Percentiles rank a stretch among this genome's conserved stretches.
Evolutionary conservation across 306 rosid species (phyloP).

Genomic region (Arachis hypogaea): DNA sequence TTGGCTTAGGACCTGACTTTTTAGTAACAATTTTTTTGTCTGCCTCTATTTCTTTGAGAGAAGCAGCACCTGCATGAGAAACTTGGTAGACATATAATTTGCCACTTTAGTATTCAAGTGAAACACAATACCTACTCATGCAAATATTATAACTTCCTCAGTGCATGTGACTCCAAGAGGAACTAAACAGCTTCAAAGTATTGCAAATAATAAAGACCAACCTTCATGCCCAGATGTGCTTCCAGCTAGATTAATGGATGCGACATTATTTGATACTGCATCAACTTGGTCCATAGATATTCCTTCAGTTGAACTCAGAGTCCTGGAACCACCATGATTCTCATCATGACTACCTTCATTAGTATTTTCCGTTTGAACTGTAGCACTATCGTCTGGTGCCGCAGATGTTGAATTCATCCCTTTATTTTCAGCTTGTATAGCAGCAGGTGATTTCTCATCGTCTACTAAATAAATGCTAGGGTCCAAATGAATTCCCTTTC

Average conservation of each 20-base stretch:
- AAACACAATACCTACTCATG: constrained; percentile 17
- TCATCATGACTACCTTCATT: constrained; percentile 37
- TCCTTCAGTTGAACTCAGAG: constrained; percentile 45
- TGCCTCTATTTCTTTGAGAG: constrained; percentile 47
- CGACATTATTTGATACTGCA: constrained; percentile 47
- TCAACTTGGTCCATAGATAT: constrained; percentile 48
- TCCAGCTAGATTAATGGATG: constrained; percentile 49
- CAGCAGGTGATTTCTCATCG: constrained; percentile 66
- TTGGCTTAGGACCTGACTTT: constrained; percentile 79
- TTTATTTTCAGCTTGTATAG: constrained; percentile 44
- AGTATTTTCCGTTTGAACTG: constrained; percentile 44
- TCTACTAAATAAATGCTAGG: constrained; percentile 98
- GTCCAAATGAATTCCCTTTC: constrained; percentile 93
- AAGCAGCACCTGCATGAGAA: constrained; percentile 61
- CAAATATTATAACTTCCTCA: constrained; percentile 16
- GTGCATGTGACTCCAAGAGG: not conserved
- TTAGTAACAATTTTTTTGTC: constrained; percentile 47
- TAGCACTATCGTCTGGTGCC: constrained; percentile 49
- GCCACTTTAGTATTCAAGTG: constrained; percentile 21
- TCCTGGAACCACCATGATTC: constrained; percentile 35
- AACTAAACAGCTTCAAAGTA: constrained; percentile 31
- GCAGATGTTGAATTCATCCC: constrained; percentile 48
- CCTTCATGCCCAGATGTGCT: constrained; percentile 56
- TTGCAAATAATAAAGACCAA: constrained; percentile 34
- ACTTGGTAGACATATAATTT: constrained; percentile 17